Evolutionary conservation across 495 filamentous ascomycete species (phyloP).

Genomic region (Umbilicaria muhlenbergii): DNA sequence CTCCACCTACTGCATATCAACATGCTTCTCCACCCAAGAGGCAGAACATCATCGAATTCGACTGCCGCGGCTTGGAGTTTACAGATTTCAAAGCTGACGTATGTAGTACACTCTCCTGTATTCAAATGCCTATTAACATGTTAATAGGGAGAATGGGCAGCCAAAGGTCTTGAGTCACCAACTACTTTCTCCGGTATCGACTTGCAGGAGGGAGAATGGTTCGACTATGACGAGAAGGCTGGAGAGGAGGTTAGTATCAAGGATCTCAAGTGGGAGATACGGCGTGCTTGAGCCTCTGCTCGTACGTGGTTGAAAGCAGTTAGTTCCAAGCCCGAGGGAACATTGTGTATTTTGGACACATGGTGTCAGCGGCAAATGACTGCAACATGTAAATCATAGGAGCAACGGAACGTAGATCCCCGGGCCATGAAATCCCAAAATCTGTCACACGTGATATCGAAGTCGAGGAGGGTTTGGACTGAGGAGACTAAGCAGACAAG

Average conservation of each 20-base stretch:
- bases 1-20: constrained; percentile 52
- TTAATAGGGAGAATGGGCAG: constrained; percentile 70
- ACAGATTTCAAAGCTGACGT: constrained; percentile 79
- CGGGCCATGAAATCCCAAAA: no score
- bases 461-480: no score
- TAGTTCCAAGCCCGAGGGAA: no score
- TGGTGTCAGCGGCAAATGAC: no score
- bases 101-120: constrained; percentile 10
- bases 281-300: constrained; percentile 30
- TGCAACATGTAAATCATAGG: no score
- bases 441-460: no score
- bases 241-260: constrained; percentile 79
- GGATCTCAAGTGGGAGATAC: constrained; percentile 78
- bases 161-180: constrained; percentile 59
- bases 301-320: no score
- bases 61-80: constrained; percentile 91
- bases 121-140: background rate
- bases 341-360: no score
- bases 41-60: constrained; percentile 71
- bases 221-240: constrained; percentile 72
- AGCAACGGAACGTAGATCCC: no score
- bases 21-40: constrained; percentile 50
- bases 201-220: constrained; percentile 77
- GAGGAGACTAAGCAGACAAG: no score
- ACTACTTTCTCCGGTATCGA: constrained; percentile 72